Base-by-base conservation (phyloP, 78 protist species). In the Cavenderia fasciculata region DNA sequence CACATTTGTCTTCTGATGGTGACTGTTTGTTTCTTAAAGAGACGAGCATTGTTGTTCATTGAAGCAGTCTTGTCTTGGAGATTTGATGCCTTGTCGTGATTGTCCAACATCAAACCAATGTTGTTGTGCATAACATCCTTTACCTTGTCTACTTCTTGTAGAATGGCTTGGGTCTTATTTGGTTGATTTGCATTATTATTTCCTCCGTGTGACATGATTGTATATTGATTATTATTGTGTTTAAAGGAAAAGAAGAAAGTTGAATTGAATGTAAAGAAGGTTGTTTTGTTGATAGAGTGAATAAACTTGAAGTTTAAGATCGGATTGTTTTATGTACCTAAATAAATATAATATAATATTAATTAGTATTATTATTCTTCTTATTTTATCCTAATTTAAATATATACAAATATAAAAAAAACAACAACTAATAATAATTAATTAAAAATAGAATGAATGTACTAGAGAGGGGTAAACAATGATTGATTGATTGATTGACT, bases 1-100 rank as follows among this genome's bases (percentile, higher is more conserved):
- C 87, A 78, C 87, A 78, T 78, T 52, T 78, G 87, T 78, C 87
- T 78, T 63, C 87, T 62, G 43, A 78, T 78, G 27, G 87, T 78
- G 1, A 49, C 74, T 8, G 87, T 78, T 65, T 78, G 87, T 27
- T 78, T 78, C 52, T 78, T 78, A 36, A 78, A 78, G 25, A 65
- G 51, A 38, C 70, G 44, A 25, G 87, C 87, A 78, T 78, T 78
- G 52, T 78, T 78, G 11, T 59, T 78, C 75, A 78, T 65, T 21
- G 76, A 65, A n/a, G 61, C 68, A 14, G 87, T 78, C 44, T 51
- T 78, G 49, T 78, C 87, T 78, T 78, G 87, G 33, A 78, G 52
- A 31, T 78, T 78, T 19, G 87, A 40, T 2, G 87, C 75, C 49
- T 78, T 78, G 27, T 78, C 87, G 49, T 78, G 87, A 25, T 78